A percentile compares a stretch with the other conserved stretches of the same genome.
These are phyloP conservation scores for Lipomyces chichibuensis DNA, from an alignment of 805 yeast genomes.

Conservation along the genomic window DNA sequence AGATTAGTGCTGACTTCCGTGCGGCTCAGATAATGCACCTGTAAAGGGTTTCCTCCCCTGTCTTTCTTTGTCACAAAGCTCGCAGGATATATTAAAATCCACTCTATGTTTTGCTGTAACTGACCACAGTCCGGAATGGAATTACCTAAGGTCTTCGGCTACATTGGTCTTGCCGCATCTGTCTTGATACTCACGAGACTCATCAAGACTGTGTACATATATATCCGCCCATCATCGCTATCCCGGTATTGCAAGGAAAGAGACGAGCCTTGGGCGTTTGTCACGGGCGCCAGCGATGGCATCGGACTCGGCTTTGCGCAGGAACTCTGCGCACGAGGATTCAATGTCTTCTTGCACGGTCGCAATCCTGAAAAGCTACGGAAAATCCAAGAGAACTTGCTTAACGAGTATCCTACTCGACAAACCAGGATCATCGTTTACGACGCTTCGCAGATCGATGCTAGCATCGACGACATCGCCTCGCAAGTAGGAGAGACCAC, in stretches of 20 bases:
- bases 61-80: neutral
- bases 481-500: neutral
- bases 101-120: neutral
- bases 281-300: neutral
- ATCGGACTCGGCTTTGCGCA: neutral
- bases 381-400: neutral
- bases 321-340: neutral
- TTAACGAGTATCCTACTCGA: neutral
- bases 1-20: no score
- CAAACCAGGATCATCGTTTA: neutral
- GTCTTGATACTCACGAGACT: neutral
- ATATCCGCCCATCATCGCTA: neutral
- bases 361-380: neutral
- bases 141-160: neutral
- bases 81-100: neutral
- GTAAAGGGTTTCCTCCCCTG: slow-evolving; percentile 49
- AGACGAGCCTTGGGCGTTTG: neutral
- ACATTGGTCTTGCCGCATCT: slow-evolving; percentile 1
- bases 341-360: slow-evolving; percentile 2
- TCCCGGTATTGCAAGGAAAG: neutral
- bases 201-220: neutral
- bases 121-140: neutral
- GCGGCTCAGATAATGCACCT: no score
- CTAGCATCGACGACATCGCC: neutral
- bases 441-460: neutral